Conservation (phyloP, 768 basidiomycete species). For the Suillus subaureus region DNA sequence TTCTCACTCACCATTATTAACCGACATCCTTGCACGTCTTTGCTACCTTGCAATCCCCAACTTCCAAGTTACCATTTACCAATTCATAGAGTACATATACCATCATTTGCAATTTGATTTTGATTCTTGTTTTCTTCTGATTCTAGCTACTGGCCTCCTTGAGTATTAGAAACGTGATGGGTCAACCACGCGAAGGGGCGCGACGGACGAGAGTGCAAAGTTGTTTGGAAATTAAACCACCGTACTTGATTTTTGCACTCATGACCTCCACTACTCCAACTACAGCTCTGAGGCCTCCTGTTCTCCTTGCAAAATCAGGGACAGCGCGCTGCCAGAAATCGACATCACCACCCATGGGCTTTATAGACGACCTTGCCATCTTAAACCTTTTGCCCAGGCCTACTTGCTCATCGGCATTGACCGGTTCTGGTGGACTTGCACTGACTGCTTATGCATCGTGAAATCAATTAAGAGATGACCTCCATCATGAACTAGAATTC, state of each 20-base stretch:
- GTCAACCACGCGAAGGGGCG: neutral
- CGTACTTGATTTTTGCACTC: neutral
- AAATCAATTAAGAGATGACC: neutral
- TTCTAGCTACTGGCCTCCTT: neutral
- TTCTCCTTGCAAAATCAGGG: neutral
- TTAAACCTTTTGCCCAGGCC: neutral
- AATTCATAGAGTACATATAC: slow-evolving; percentile 5
- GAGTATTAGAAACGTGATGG: neutral
- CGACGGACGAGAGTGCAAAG: neutral
- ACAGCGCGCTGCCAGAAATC: neutral
- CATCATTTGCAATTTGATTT: slow-evolving; percentile 1
- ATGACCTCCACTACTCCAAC: neutral
- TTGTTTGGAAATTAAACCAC: neutral
- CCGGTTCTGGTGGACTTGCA: too few species aligned
- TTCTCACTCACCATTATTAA: neutral
- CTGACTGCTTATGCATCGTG: neutral
- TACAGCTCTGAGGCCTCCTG: neutral
- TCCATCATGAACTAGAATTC: neutral
- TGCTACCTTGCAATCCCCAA: neutral
- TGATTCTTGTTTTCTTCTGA: neutral
- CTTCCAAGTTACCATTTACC: neutral
- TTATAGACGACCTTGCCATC: neutral
- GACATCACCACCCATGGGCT: neutral
- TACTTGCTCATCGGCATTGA: too few species aligned
- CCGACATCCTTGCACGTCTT: neutral